Evolutionary conservation across 2,329 filamentous ascomycete species (phyloP).

Genomic region (Chaetomiaceae sp.): DNA sequence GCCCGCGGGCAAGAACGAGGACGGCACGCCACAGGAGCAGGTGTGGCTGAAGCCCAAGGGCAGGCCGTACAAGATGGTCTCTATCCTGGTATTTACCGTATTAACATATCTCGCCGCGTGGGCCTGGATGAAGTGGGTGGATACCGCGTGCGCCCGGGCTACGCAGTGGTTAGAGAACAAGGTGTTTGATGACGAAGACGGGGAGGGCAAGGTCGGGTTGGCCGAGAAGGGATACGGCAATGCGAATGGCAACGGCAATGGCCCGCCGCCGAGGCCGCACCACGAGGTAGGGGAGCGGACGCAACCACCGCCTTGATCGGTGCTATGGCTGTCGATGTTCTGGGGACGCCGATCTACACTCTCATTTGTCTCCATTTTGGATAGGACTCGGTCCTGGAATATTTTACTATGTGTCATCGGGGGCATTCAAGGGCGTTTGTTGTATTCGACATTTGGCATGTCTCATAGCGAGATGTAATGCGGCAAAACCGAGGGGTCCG

Average conservation of each 20-base stretch:
- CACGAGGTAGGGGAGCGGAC: constrained; percentile 4
- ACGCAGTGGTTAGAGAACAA: constrained; percentile 45
- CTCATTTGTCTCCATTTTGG: too few relatives aligned
- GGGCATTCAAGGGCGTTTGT: too few relatives aligned
- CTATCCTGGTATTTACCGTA: constrained; percentile 43
- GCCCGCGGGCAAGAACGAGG: constrained; percentile 29
- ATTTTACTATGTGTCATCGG: too few relatives aligned
- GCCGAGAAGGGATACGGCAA: constrained; percentile 27
- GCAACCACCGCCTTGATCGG: constrained; percentile 7
- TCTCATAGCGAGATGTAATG: too few relatives aligned
- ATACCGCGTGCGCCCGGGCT: constrained; percentile 44
- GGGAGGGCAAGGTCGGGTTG: constrained; percentile 25
- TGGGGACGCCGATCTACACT: too few relatives aligned
- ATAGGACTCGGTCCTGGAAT: too few relatives aligned
- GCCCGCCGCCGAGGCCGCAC: constrained; percentile 1
- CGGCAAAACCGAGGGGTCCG: too few relatives aligned
- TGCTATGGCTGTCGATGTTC: too few relatives aligned
- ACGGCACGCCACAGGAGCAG: constrained; percentile 38
- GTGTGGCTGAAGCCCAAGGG: constrained; percentile 40
- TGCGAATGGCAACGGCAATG: constrained; percentile 20
- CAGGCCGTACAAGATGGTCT: constrained; percentile 36
- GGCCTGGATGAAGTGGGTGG: constrained; percentile 49
- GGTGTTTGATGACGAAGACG: constrained; percentile 43
- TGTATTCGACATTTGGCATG: too few relatives aligned
- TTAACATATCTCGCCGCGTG: constrained; percentile 45